phyloP scores from a whole-genome alignment of 2,329 filamentous ascomycete genomes.

The Cryphonectria nitschkei region DNA sequence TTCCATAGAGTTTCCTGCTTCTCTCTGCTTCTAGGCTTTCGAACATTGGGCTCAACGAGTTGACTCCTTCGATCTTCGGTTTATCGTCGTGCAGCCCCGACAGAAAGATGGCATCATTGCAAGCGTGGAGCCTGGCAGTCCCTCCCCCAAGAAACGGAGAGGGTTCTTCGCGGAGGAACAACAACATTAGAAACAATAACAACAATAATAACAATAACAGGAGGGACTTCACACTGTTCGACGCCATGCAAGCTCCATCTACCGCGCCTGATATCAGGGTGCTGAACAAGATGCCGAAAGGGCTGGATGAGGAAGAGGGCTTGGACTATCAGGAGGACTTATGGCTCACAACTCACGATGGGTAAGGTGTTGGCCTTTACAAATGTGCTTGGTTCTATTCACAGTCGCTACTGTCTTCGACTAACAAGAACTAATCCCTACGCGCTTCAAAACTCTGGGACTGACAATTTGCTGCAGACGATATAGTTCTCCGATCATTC shows the following conservation, averaged over 20 bases:
- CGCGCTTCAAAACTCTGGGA: constrained; percentile 24
- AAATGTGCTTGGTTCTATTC: background rate
- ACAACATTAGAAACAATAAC: background rate
- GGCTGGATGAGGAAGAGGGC: constrained; percentile 37
- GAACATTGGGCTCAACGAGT: background rate
- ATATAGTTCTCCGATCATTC: constrained; percentile 50
- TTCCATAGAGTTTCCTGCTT: background rate
- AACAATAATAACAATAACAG: too few species aligned
- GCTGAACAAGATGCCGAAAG: constrained; percentile 41
- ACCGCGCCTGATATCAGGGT: constrained; percentile 45
- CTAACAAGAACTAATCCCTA: constrained; percentile 9
- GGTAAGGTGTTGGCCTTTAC: constrained; percentile 39
- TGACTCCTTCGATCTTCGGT: background rate
- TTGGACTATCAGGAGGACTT: constrained; percentile 50
- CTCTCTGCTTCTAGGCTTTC: background rate
- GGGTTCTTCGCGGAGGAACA: constrained; percentile 14
- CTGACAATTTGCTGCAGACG: constrained; percentile 38
- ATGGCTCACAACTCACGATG: constrained; percentile 54
- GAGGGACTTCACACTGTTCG: constrained; percentile 38
- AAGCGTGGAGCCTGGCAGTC: background rate
- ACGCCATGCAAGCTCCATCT: constrained; percentile 47
- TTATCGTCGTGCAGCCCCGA: background rate
- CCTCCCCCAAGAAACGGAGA: constrained; percentile 16
- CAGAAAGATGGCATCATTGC: background rate
- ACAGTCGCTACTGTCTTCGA: constrained; percentile 13